Percentiles rank a stretch among this genome's conserved stretches.
Evolutionary conservation across 1,284 basidiomycete species (phyloP).

Genomic region (Leccinum ponderosum): DNA sequence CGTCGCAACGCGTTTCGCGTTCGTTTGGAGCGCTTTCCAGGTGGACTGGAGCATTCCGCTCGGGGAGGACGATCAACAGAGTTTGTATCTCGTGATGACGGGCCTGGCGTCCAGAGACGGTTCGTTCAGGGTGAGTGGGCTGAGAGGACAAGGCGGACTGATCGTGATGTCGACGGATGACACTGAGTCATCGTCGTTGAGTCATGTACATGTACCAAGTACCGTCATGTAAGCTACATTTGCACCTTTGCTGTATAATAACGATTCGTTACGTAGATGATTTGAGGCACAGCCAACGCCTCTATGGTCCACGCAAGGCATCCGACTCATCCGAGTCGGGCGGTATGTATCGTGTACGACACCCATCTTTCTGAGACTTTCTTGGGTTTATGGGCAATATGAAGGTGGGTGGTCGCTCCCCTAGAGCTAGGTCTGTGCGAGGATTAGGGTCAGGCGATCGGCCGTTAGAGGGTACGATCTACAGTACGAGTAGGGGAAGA

Average conservation of each 20-base stretch:
- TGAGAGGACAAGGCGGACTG: not conserved
- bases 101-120: constrained; percentile 13
- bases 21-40: constrained; percentile 41
- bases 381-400: too few relatives aligned
- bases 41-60: constrained; percentile 37
- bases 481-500: too few relatives aligned
- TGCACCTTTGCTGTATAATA: not conserved
- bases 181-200: not conserved
- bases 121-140: not conserved
- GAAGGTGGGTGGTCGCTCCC: too few relatives aligned
- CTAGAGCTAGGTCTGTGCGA: too few relatives aligned
- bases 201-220: not conserved
- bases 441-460: too few relatives aligned
- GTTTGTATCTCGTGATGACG: constrained; percentile 41
- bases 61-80: constrained; percentile 46
- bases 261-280: not conserved
- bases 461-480: too few relatives aligned
- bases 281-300: not conserved
- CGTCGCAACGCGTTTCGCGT: constrained; percentile 34
- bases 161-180: not conserved
- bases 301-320: too few relatives aligned
- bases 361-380: too few relatives aligned
- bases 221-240: not conserved
- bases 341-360: too few relatives aligned
- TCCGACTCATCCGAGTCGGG: too few relatives aligned